Percentiles rank a stretch among this genome's conserved stretches.
phyloP scores from a whole-genome alignment of 2,329 filamentous ascomycete species.

The Monilinia vaccinii-corymbosi region DNA sequence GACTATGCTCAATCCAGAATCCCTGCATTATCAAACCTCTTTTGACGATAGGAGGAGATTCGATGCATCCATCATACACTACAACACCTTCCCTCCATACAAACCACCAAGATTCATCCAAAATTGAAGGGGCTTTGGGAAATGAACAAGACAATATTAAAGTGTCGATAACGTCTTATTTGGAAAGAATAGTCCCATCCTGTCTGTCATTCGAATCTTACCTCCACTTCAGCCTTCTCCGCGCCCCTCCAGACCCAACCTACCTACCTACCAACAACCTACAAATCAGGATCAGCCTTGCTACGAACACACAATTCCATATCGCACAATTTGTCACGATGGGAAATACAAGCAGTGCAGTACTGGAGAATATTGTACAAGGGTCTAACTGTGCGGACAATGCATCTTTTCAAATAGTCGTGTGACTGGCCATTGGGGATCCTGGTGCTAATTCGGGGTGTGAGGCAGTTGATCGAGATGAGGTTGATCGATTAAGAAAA shows the following conservation, averaged over 20 bases:
- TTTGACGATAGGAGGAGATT: slow-evolving; percentile 2
- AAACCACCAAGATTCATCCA: neutral
- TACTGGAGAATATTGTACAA: slow-evolving; percentile 93
- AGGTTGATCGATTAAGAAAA: slow-evolving; percentile 91
- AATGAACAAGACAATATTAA: neutral
- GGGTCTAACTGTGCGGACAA: slow-evolving; percentile 76
- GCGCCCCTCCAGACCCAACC: neutral
- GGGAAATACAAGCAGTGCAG: slow-evolving; percentile 61
- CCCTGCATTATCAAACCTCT: slow-evolving; percentile 8
- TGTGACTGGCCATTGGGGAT: neutral
- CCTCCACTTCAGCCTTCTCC: neutral
- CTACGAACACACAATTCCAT: slow-evolving; percentile 13
- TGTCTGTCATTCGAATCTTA: neutral
- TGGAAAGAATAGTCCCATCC: neutral
- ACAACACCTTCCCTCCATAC: neutral
- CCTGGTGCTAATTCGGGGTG: slow-evolving; percentile 1
- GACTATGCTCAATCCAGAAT: slow-evolving; percentile 1
- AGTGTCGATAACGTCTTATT: neutral
- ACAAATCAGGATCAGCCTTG: slow-evolving; percentile 6
- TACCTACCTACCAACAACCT: neutral
- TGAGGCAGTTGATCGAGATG: slow-evolving; percentile 79
- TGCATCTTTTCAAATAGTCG: slow-evolving; percentile 1
- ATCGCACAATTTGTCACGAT: slow-evolving; percentile 33
- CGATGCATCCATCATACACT: neutral
- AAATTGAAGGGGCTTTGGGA: neutral